Base-by-base conservation (phyloP, 257 asterid species). In the Osmanthus fragrans region DNA sequence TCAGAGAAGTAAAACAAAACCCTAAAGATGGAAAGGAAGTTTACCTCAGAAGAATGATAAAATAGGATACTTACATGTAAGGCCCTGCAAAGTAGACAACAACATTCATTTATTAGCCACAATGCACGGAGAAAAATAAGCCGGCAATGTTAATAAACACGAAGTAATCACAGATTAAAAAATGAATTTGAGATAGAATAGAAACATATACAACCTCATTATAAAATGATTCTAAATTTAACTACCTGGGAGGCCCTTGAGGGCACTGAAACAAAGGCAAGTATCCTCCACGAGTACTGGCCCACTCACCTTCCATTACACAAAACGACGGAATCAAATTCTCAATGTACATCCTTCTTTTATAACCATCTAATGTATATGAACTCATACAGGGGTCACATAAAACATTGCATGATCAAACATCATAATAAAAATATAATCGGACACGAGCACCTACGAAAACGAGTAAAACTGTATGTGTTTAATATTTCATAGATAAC, bases 201-300 rank as follows among this genome's bases (percentile, higher is more conserved):
- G 64, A 54, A 54, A 7, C 27, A 19, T n/a, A 23, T 23, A 10
- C 21, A 27, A 63, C 19, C 33, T 11, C 18, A 25, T 2, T 63
- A 63, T 9, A 16, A 63, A 63, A 63, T 63, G 19, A 63, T 9
- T 23, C 33, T 63, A 27, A 25, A 73, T n/a, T 72, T 27, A n/a
- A 72, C 82, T 88, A 91, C 99, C 99, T 70, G 99, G 99, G 23
- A 95, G 89, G 79, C 94, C 99, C 90, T 91, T 86, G 64, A 95
- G 94, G 71, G 98, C 94, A 76, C 92, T 93, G 92, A 93, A 95
- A 79, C 98, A 95, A 49, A 95, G 99, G 82, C 98, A 93, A 70
- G 98, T 95, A 83, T 95, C 99, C 84, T 95, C 99, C 91, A 95
- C 98, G 85, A 95, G 89, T 73, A 93, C 98, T 51, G 99, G 98